These are phyloP conservation scores for Blastomyces emzantsi DNA, from an alignment of 2,329 filamentous ascomycete genomes.

Conservation along the genomic window DNA sequence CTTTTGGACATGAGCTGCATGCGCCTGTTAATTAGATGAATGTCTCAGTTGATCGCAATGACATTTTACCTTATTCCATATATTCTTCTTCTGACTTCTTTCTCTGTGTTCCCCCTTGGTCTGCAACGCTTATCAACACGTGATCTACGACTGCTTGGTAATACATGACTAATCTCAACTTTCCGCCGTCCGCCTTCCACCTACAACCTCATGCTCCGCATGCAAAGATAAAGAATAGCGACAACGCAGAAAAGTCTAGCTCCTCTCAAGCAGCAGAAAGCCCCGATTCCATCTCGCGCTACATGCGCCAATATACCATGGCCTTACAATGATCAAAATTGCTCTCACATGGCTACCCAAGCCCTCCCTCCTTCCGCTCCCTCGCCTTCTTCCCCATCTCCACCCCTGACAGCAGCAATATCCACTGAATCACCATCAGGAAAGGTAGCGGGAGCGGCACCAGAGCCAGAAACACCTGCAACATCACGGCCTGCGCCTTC, in stretches of 20 bases:
- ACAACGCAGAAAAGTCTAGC: background rate
- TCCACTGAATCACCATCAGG: background rate
- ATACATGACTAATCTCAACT: background rate
- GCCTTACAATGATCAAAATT: slow-evolving; percentile 7
- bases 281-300: background rate
- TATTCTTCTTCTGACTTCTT: background rate
- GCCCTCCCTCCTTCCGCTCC: background rate
- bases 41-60: background rate
- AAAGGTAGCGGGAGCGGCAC: background rate
- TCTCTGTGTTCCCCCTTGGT: background rate
- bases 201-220: background rate
- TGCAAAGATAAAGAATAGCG: background rate
- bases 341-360: slow-evolving; percentile 8
- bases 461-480: background rate
- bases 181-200: background rate
- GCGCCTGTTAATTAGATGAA: background rate
- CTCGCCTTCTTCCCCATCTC: background rate
- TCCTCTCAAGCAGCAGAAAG: background rate
- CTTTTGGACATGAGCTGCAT: slow-evolving; percentile 3
- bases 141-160: background rate
- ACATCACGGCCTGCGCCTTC: slow-evolving; percentile 23
- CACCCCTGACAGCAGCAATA: slow-evolving; percentile 1
- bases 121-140: background rate
- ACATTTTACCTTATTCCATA: background rate
- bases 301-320: slow-evolving; percentile 4